Conservation (phyloP, 495 filamentous ascomycete genomes). For the Penicillium goetzii region DNA sequence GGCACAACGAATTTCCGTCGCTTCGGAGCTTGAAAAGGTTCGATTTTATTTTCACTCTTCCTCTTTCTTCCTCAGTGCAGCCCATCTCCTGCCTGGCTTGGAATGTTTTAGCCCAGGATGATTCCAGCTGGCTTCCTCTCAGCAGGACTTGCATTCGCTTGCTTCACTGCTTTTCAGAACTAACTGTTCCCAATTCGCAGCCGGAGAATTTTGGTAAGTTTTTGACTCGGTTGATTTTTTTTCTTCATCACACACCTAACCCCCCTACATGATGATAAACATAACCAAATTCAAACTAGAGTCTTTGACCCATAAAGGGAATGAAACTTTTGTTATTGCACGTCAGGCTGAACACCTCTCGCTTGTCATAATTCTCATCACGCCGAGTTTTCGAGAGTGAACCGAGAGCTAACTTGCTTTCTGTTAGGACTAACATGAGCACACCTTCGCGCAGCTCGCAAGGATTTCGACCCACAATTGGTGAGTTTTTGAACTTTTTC, state of each 20-base stretch:
- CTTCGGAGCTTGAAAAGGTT: conserved; percentile 32
- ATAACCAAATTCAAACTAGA: conserved; percentile 98
- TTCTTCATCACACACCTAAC: conserved; percentile 16
- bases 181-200: conserved; percentile 8
- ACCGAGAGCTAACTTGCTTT: conserved; percentile 36
- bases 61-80: conserved; percentile 24
- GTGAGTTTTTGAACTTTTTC: conserved; percentile 32
- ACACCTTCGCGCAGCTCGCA: not conserved
- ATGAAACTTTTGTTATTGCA: conserved; percentile 94
- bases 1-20: conserved; percentile 18
- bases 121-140: not conserved
- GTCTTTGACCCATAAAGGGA: conserved; percentile 92
- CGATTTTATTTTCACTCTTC: conserved; percentile 27
- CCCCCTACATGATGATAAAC: conserved; percentile 64
- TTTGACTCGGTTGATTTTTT: conserved; percentile 7
- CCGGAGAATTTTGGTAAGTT: conserved; percentile 25
- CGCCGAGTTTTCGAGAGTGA: conserved; percentile 18
- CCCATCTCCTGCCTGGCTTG: conserved; percentile 25
- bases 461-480: conserved; percentile 16
- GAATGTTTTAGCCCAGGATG: conserved; percentile 24
- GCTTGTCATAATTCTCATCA: conserved; percentile 22
- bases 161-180: conserved; percentile 2
- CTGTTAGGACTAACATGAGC: conserved; percentile 28
- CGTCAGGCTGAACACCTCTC: conserved; percentile 90
- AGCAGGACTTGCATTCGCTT: not conserved